phyloP scores from a whole-genome alignment of 768 basidiomycete genomes.

The Rhodotorula paludigena region DNA sequence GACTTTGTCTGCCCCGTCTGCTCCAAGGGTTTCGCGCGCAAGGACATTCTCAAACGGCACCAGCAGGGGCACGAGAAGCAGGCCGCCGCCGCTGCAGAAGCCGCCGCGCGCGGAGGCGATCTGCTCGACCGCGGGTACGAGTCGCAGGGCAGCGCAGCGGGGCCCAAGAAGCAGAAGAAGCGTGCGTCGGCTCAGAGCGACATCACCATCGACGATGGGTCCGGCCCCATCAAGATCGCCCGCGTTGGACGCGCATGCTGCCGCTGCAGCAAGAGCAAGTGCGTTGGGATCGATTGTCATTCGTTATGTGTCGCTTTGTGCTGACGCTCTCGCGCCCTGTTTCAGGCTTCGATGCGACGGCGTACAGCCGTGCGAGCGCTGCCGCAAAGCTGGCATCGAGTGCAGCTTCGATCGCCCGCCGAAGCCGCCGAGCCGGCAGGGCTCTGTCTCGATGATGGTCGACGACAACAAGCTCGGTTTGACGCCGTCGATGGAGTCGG shows the following conservation, averaged over 20 bases:
- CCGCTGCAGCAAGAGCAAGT: slow-evolving; percentile 35
- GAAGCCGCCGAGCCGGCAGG: slow-evolving; percentile 7
- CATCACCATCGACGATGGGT: slow-evolving; percentile 7
- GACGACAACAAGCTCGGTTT: slow-evolving; percentile 9
- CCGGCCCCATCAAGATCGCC: slow-evolving; percentile 28
- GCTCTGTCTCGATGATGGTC: slow-evolving; percentile 17
- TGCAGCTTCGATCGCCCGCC: slow-evolving; percentile 35
- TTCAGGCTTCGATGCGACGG: slow-evolving; percentile 36
- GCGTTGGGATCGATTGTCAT: not conserved
- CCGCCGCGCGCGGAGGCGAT: slow-evolving; percentile 12
- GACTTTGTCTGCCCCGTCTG: slow-evolving; percentile 34
- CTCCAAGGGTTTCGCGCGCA: slow-evolving; percentile 35
- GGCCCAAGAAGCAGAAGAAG: slow-evolving; percentile 28
- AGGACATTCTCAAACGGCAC: slow-evolving; percentile 38
- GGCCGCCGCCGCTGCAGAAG: slow-evolving; percentile 21
- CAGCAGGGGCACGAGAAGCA: slow-evolving; percentile 34
- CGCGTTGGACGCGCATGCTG: slow-evolving; percentile 30
- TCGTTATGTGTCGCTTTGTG: too few species aligned
- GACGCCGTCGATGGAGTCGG: slow-evolving; percentile 26
- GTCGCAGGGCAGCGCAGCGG: not conserved
- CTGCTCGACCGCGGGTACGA: slow-evolving; percentile 5
- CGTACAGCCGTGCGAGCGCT: slow-evolving; percentile 34
- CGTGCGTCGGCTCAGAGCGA: slow-evolving; percentile 7
- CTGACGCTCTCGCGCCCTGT: not conserved
- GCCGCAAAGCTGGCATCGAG: slow-evolving; percentile 30